These are phyloP conservation scores for Solanum neorickii DNA, from an alignment of 257 asterid genomes.

Conservation along the genomic window DNA sequence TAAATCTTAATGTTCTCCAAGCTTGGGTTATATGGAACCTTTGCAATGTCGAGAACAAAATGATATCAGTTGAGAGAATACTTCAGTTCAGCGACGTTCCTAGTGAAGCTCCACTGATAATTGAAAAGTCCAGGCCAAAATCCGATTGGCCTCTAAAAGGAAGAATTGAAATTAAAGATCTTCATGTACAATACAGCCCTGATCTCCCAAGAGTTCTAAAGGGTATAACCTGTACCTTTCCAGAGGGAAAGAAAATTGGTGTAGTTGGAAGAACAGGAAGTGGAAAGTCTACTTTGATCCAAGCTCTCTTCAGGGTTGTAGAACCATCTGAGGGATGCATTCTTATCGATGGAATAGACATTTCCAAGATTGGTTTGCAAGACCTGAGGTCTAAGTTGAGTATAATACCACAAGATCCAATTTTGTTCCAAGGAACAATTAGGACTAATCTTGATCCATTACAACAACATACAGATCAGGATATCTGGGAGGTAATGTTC, in stretches of 20 bases:
- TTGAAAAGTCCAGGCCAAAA: constrained; percentile 43
- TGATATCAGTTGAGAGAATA: constrained; percentile 75
- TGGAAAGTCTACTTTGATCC: constrained; percentile 81
- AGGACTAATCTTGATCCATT: constrained; percentile 68
- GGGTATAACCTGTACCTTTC: constrained; percentile 67
- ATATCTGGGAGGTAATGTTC: constrained; percentile 62
- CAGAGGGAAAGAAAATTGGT: constrained; percentile 50
- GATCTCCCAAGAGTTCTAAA: constrained; percentile 55
- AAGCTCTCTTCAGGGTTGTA: constrained; percentile 71
- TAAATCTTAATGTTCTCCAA: constrained; percentile 66
- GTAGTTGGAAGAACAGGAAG: constrained; percentile 86
- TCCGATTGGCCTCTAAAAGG: constrained; percentile 64
- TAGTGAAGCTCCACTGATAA: constrained; percentile 59
- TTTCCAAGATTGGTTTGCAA: constrained; percentile 56
- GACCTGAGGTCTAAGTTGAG: constrained; percentile 66
- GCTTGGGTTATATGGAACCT: constrained; percentile 93
- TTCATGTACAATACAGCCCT: constrained; percentile 58
- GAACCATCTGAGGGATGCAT: constrained; percentile 62
- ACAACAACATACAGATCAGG: constrained; percentile 45
- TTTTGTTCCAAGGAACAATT: constrained; percentile 69
- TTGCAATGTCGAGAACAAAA: constrained; percentile 80
- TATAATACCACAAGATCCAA: constrained; percentile 83
- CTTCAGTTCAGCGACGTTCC: constrained; percentile 51
- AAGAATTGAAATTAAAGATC: constrained; percentile 44
- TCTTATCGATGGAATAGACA: constrained; percentile 51